A percentile compares a stretch with the other conserved stretches of the same genome.
Evolutionary conservation across 805 yeast genomes (phyloP).

Genomic region (Barnettozyma sp.): DNA sequence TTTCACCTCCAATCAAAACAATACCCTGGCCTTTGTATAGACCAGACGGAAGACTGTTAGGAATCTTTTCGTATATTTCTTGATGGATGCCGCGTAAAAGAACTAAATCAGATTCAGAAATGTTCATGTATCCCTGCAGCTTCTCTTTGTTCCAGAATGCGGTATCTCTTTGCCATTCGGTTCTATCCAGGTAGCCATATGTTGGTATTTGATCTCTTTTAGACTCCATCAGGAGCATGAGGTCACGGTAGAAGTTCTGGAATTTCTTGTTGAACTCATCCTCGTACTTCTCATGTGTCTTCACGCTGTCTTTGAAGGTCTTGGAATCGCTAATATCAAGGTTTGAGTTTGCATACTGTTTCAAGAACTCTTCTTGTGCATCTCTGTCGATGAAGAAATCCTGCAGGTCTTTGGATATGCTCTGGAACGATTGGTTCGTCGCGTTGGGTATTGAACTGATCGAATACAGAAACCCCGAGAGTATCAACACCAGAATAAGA

Average conservation of each 20-base stretch:
- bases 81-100: slow-evolving; percentile 4
- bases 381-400: slow-evolving; percentile 5
- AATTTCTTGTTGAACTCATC: slow-evolving; percentile 6
- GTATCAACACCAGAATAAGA: slow-evolving; percentile 4
- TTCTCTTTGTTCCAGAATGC: slow-evolving; percentile 35
- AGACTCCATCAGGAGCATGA: slow-evolving; percentile 12
- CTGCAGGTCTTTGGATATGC: slow-evolving; percentile 1
- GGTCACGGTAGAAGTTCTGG: slow-evolving; percentile 14
- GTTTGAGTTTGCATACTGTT: slow-evolving; percentile 8
- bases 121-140: slow-evolving; percentile 9
- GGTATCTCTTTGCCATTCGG: slow-evolving; percentile 43
- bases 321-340: slow-evolving; percentile 7
- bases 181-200: slow-evolving; percentile 12
- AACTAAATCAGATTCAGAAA: slow-evolving; percentile 3
- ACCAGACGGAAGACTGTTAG: slow-evolving; percentile 5
- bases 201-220: slow-evolving; percentile 15
- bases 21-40: slow-evolving; percentile 17
- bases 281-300: slow-evolving; percentile 8
- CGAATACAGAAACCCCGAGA: slow-evolving; percentile 4
- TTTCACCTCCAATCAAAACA: slow-evolving; percentile 43
- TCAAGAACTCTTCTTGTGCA: slow-evolving; percentile 4
- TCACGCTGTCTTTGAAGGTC: slow-evolving; percentile 5
- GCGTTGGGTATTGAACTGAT: slow-evolving; percentile 5
- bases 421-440: not conserved
- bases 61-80: slow-evolving; percentile 6